phyloP scores from a whole-genome alignment of 495 filamentous ascomycete species.

The Podospora comata region DNA sequence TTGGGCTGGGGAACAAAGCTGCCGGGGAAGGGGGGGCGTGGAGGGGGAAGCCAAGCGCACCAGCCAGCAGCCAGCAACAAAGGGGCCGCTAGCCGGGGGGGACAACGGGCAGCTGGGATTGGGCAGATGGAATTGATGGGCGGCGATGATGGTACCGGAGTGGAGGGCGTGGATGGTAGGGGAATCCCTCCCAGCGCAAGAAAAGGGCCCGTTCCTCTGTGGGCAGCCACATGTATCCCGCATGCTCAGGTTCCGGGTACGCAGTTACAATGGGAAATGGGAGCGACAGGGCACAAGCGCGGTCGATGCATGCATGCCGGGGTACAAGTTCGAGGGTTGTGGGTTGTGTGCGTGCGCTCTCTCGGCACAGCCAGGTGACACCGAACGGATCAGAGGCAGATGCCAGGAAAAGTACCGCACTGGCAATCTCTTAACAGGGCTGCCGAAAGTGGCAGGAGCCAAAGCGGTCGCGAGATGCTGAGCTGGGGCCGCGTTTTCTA shows the following conservation, averaged over 20 bases:
- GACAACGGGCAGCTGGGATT: constrained; percentile 8
- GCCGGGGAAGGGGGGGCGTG: constrained; percentile 10
- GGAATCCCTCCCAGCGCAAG: constrained; percentile 17
- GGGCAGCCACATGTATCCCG: constrained; percentile 27
- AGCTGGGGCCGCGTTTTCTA: background rate
- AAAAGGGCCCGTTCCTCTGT: constrained; percentile 12
- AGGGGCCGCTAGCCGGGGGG: constrained; percentile 12
- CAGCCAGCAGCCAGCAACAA: constrained; percentile 8
- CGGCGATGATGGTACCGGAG: constrained; percentile 1
- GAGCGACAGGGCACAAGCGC: constrained; percentile 5
- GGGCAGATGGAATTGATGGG: constrained; percentile 8
- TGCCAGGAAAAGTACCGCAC: background rate
- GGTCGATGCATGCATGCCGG: constrained; percentile 1
- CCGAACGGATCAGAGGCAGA: background rate
- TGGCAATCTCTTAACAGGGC: background rate
- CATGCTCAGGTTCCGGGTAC: constrained; percentile 26
- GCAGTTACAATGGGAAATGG: constrained; percentile 1
- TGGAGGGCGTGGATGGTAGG: constrained; percentile 3
- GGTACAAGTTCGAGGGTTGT: background rate
- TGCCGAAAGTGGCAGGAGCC: constrained; percentile 20
- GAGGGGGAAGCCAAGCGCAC: constrained; percentile 17
- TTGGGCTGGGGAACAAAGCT: constrained; percentile 15
- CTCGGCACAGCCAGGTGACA: constrained; percentile 9
- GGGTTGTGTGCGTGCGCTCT: background rate
- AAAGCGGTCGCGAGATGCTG: constrained; percentile 2